Evolutionary conservation across 352 stramenopile species (phyloP), one percentile per base, ranked within the genome.

Genomic region (Phytophthora europaea): DNA sequence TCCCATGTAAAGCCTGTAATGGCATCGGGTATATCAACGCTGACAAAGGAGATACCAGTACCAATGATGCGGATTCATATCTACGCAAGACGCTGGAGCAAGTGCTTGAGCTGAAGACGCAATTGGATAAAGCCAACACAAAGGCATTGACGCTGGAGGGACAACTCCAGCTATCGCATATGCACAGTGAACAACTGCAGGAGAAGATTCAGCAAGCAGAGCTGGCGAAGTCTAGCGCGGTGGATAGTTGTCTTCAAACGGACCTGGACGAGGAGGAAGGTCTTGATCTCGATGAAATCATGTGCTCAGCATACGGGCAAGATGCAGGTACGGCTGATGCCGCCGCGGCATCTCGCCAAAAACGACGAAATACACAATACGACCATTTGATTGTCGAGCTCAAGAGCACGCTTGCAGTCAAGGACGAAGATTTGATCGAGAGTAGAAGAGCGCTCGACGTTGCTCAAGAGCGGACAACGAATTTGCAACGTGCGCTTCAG

Each of bases 361-460:
- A 72, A 8, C 75, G 65, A 33, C 69, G 83, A 8, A 79, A 68
- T 6, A 66, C 65, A 23, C 85, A 90, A 57, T 91, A 92, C 62
- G 85, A 92, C 31, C 73, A 89, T n/a, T 71, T 92, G 16, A 91
- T 92, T 34, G 77, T 88, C 1, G 85, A 92, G 58, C 74, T 92
- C 6, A 92, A 92, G 76, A 84, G 65, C 20, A 72, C 83, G 2
- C 54, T 92, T 0, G 60, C 72, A 10, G 85, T 86, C 34, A 88
- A 88, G 28, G 72, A 88, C 9, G 71, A 62, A 33, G 79, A 73
- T 4, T 57, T 91, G 16, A 47, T 55, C 5, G 76, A 85, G 40
- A 75, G 81, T 8, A 73, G 83, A 26, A 58, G 36, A 31, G 66
- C 76, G 6, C 62, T 88, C 7, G 71, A 73, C 1, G 79, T 84